These are phyloP conservation scores for Coemansia sp. DNA, from an alignment of 192 early-diverging fungal genomes.

Conservation along the genomic window DNA sequence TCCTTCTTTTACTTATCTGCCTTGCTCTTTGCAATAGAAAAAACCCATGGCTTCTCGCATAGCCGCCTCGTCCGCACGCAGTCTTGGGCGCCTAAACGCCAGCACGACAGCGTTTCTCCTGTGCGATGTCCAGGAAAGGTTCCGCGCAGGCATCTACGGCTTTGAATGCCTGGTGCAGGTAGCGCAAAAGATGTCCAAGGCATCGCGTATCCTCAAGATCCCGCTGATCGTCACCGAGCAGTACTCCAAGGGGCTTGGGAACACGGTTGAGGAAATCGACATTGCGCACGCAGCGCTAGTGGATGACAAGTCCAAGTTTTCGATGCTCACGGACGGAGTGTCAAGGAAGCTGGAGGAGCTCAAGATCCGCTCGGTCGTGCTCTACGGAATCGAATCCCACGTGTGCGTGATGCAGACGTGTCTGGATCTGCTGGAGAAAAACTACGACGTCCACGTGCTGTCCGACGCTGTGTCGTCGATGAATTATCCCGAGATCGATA, in stretches of 20 bases:
- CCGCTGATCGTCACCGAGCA: slow-evolving; percentile 94
- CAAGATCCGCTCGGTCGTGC: slow-evolving; percentile 65
- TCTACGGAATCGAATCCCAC: slow-evolving; percentile 95
- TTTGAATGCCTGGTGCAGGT: slow-evolving; percentile 79
- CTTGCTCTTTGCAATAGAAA: neutral
- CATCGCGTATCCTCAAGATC: slow-evolving; percentile 71
- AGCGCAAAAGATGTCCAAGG: slow-evolving; percentile 82
- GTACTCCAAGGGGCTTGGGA: slow-evolving; percentile 68
- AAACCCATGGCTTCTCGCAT: slow-evolving; percentile 22
- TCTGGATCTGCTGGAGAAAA: slow-evolving; percentile 77
- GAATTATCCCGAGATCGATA: slow-evolving; percentile 77
- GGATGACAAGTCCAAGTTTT: slow-evolving; percentile 81
- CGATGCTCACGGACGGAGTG: slow-evolving; percentile 76
- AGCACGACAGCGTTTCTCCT: slow-evolving; percentile 81
- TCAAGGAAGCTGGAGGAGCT: slow-evolving; percentile 54
- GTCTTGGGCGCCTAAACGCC: slow-evolving; percentile 57
- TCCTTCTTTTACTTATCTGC: neutral
- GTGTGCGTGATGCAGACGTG: slow-evolving; percentile 96
- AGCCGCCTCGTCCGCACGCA: slow-evolving; percentile 31
- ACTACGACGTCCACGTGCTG: slow-evolving; percentile 84
- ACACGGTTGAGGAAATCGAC: slow-evolving; percentile 77
- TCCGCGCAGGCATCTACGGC: slow-evolving; percentile 74
- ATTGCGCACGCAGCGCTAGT: slow-evolving; percentile 62
- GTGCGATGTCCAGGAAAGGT: slow-evolving; percentile 91
- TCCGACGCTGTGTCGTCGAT: slow-evolving; percentile 91